Evolutionary conservation across 345 rosid species (phyloP).

Genomic region (Murraya paniculata): DNA sequence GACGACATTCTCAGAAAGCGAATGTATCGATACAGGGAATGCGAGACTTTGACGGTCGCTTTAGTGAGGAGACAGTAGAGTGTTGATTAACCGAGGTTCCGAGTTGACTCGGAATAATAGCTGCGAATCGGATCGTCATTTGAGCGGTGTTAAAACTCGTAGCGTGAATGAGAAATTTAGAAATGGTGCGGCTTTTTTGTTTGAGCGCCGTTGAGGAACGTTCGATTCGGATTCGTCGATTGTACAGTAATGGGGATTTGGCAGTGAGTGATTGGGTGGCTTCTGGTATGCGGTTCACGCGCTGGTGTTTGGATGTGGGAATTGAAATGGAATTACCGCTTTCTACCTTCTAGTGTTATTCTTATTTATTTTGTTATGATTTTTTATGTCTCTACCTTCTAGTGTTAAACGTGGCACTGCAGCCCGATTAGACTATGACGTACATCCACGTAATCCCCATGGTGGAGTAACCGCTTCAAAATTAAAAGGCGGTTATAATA

Average conservation of each 20-base stretch:
- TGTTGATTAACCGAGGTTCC: conserved; percentile 29
- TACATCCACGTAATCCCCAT: no score
- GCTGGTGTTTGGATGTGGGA: background rate
- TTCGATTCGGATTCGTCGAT: background rate
- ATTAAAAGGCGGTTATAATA: no score
- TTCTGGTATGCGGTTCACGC: background rate
- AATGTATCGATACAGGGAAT: conserved; percentile 21
- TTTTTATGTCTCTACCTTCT: no score
- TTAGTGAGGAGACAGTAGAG: conserved; percentile 30
- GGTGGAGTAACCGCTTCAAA: no score
- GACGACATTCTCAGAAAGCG: conserved; percentile 24
- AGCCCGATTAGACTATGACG: background rate
- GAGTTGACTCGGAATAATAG: conserved; percentile 37
- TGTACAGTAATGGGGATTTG: background rate
- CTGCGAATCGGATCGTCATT: background rate
- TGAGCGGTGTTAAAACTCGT: background rate
- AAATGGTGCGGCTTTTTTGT: background rate
- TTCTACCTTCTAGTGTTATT: no score
- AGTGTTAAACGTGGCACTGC: background rate
- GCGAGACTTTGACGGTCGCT: conserved; percentile 26
- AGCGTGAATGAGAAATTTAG: background rate
- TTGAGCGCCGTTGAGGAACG: background rate
- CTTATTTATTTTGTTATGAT: no score
- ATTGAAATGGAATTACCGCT: background rate
- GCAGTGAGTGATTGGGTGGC: background rate